Percentiles rank a stretch among this genome's conserved stretches.
Conservation (phyloP, 2,329 filamentous ascomycete genomes). For the Calonectria pseudoreteaudii region DNA sequence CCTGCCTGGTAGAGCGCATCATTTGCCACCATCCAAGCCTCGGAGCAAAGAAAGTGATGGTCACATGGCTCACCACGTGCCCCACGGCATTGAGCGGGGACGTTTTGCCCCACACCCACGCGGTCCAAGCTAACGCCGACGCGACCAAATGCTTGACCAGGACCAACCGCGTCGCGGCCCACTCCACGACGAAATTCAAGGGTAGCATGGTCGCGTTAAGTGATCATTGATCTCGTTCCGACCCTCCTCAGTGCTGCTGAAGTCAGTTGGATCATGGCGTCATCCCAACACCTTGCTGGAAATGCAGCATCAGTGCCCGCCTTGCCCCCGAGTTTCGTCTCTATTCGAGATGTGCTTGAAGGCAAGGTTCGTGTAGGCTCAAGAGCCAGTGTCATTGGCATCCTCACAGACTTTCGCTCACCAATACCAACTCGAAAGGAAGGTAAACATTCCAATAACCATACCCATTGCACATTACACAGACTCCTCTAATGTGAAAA, state of each 20-base stretch:
- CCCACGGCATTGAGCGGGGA: slow-evolving; percentile 32
- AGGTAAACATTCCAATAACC: slow-evolving; percentile 58
- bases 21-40: not conserved
- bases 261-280: slow-evolving; percentile 13
- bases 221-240: not conserved
- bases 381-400: slow-evolving; percentile 73
- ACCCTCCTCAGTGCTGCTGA: slow-evolving; percentile 6
- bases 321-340: slow-evolving; percentile 40
- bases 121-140: slow-evolving; percentile 11
- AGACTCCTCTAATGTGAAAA: slow-evolving; percentile 43
- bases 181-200: slow-evolving; percentile 4
- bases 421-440: slow-evolving; percentile 62
- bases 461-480: not conserved
- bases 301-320: slow-evolving; percentile 18
- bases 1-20: not conserved
- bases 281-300: slow-evolving; percentile 12
- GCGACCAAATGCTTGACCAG: slow-evolving; percentile 22
- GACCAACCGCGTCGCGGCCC: slow-evolving; percentile 31
- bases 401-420: slow-evolving; percentile 74
- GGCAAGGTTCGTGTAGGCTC: slow-evolving; percentile 42
- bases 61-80: slow-evolving; percentile 43
- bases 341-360: slow-evolving; percentile 58
- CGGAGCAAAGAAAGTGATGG: not conserved
- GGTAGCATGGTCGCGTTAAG: slow-evolving; percentile 22
- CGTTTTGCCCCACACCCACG: slow-evolving; percentile 10